These are phyloP conservation scores for Paraglomus brasilianum DNA, from an alignment of 192 early-diverging fungal species.

Conservation along the genomic window DNA sequence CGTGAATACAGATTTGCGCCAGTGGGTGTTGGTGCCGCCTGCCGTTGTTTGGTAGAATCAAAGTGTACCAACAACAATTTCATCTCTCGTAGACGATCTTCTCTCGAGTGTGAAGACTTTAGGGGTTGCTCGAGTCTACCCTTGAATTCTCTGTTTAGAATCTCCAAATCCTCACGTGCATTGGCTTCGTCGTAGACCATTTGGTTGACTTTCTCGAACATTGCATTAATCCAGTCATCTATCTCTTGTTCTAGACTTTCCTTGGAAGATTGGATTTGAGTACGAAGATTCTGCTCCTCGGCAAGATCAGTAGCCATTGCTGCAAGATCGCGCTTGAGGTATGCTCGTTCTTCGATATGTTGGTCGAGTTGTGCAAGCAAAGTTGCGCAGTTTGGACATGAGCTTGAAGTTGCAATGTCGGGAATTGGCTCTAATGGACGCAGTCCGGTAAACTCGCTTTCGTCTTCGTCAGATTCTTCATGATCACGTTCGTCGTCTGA, in stretches of 20 bases:
- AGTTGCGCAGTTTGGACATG: conserved; percentile 45
- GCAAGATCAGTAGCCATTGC: conserved; percentile 40
- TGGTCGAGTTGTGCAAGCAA: conserved; percentile 48
- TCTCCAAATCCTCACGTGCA: conserved; percentile 36
- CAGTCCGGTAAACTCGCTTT: neutral
- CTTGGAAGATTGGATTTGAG: conserved; percentile 36
- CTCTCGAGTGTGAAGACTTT: conserved; percentile 35
- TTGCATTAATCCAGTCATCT: conserved; percentile 38
- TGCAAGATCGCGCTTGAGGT: conserved; percentile 45
- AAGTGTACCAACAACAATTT: conserved; percentile 45
- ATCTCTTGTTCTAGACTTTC: conserved; percentile 43
- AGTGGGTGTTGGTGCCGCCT: conserved; percentile 18
- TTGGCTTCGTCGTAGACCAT: conserved; percentile 49
- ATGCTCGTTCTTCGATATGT: conserved; percentile 49
- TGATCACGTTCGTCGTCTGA: neutral
- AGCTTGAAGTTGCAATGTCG: neutral
- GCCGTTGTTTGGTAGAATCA: conserved; percentile 43
- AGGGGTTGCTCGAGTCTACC: conserved; percentile 30
- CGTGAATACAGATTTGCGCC: neutral
- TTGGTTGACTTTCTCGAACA: conserved; percentile 44
- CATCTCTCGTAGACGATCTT: conserved; percentile 40
- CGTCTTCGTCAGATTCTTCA: conserved; percentile 21
- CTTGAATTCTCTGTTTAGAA: conserved; percentile 34
- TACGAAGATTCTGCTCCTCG: conserved; percentile 40
- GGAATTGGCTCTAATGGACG: conserved; percentile 13